A percentile compares a stretch with the other conserved stretches of the same genome.
Evolutionary conservation across 331 rosid species (phyloP).

Genomic region (Dryas integrifolia): DNA sequence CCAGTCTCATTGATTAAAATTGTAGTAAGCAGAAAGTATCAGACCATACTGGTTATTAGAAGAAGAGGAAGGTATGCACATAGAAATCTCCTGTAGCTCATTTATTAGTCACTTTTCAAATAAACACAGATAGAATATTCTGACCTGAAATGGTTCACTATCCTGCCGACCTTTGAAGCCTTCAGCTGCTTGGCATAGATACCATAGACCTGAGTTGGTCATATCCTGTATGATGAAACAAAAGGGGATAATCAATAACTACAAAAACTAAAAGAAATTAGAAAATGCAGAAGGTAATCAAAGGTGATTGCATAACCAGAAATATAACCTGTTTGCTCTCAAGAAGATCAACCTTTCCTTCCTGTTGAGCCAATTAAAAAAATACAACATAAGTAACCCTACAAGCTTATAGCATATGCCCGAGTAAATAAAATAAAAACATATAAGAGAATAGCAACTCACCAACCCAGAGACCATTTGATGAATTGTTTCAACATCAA

Average conservation of each 20-base stretch:
- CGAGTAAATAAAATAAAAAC: neutral
- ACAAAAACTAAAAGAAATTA: neutral
- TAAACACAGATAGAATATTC: constrained; percentile 16
- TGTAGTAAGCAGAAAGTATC: neutral
- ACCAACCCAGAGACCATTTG: constrained; percentile 70
- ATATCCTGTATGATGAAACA: constrained; percentile 42
- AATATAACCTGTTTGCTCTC: constrained; percentile 74
- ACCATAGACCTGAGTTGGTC: constrained; percentile 66
- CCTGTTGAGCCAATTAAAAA: constrained; percentile 41
- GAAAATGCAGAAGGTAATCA: constrained; percentile 12
- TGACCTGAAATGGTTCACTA: constrained; percentile 45
- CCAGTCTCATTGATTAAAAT: neutral
- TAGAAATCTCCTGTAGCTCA: neutral
- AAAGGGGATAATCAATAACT: constrained; percentile 8
- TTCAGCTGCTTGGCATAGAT: constrained; percentile 60
- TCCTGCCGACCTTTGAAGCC: constrained; percentile 41
- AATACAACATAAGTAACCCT: constrained; percentile 21
- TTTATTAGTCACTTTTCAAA: neutral
- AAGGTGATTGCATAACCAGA: constrained; percentile 18
- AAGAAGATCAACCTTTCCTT: constrained; percentile 55
- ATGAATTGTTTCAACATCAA: constrained; percentile 62
- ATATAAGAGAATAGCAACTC: constrained; percentile 16
- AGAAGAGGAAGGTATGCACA: neutral
- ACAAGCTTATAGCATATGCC: constrained; percentile 12
- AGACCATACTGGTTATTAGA: neutral